These are phyloP conservation scores for Pleomassaria siparia DNA, from an alignment of 2,329 filamentous ascomycete genomes.

Conservation along the genomic window DNA sequence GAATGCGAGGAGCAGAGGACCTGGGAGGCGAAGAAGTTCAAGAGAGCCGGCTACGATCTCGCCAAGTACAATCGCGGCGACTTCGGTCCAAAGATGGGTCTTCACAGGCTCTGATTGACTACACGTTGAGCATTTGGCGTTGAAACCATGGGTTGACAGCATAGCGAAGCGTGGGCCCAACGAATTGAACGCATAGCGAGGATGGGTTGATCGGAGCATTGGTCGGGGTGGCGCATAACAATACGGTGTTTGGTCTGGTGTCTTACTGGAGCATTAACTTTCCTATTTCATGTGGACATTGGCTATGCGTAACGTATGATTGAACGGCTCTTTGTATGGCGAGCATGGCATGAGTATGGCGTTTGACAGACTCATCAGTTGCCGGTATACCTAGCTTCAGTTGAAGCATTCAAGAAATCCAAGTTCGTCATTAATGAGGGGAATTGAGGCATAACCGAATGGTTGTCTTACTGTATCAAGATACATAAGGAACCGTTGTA, in stretches of 20 bases:
- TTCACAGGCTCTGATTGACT: conserved; percentile 30
- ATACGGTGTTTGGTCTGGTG: background rate
- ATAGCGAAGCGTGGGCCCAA: background rate
- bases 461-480: too few species aligned
- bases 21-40: conserved; percentile 41
- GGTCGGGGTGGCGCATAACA: background rate
- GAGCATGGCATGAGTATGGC: too few species aligned
- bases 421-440: too few species aligned
- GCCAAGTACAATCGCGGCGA: conserved; percentile 39
- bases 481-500: too few species aligned
- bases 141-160: background rate
- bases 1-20: conserved; percentile 30
- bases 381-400: too few species aligned
- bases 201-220: background rate
- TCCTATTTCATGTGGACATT: too few species aligned
- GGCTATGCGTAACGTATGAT: too few species aligned
- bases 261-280: background rate
- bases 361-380: too few species aligned
- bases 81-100: conserved; percentile 39
- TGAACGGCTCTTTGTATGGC: too few species aligned
- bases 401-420: too few species aligned
- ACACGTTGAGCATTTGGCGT: background rate
- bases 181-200: background rate
- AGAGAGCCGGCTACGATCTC: conserved; percentile 34
- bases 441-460: too few species aligned